A percentile compares a stretch with the other conserved stretches of the same genome.
These are phyloP conservation scores for Colletotrichum tofieldiae DNA, from an alignment of 2,329 filamentous ascomycete species.

Conservation along the genomic window DNA sequence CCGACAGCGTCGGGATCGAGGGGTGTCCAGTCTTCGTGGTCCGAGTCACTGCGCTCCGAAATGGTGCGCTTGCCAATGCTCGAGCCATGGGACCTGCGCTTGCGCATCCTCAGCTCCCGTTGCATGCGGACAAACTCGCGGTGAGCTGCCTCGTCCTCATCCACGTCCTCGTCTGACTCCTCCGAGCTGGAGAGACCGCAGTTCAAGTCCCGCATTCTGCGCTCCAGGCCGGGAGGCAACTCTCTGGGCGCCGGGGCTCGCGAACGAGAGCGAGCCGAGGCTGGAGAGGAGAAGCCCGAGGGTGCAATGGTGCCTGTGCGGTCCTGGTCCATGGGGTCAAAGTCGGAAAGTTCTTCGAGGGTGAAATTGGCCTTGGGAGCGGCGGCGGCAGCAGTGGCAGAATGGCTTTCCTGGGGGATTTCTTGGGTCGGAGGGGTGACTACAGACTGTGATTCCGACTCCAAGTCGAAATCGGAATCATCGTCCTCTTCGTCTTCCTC, in stretches of 20 bases:
- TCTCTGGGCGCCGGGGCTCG: conserved; percentile 47
- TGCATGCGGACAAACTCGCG: conserved; percentile 57
- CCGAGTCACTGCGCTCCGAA: conserved; percentile 68
- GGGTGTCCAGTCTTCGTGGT: conserved; percentile 54
- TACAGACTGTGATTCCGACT: conserved; percentile 43
- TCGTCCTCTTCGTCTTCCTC: conserved; percentile 44
- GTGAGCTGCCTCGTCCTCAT: conserved; percentile 56
- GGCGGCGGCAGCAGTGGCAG: conserved; percentile 5
- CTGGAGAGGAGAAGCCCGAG: conserved; percentile 62
- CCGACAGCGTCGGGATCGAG: conserved; percentile 58
- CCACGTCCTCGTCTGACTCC: conserved; percentile 54
- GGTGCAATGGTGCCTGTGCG: conserved; percentile 61
- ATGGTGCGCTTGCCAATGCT: conserved; percentile 70
- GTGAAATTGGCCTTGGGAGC: conserved; percentile 50
- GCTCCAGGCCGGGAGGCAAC: conserved; percentile 61
- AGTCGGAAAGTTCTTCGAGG: conserved; percentile 63
- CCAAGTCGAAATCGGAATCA: conserved; percentile 31
- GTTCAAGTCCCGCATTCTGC: conserved; percentile 60
- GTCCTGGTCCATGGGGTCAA: conserved; percentile 62
- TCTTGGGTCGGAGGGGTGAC: conserved; percentile 37
- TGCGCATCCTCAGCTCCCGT: conserved; percentile 60
- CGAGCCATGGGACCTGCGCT: conserved; percentile 66
- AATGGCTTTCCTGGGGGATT: conserved; percentile 27
- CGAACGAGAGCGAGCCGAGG: conserved; percentile 59
- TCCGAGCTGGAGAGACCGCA: conserved; percentile 56